phyloP scores from a whole-genome alignment of 169 alveolate genomes.

The Cryptosporidium tyzzeri region DNA sequence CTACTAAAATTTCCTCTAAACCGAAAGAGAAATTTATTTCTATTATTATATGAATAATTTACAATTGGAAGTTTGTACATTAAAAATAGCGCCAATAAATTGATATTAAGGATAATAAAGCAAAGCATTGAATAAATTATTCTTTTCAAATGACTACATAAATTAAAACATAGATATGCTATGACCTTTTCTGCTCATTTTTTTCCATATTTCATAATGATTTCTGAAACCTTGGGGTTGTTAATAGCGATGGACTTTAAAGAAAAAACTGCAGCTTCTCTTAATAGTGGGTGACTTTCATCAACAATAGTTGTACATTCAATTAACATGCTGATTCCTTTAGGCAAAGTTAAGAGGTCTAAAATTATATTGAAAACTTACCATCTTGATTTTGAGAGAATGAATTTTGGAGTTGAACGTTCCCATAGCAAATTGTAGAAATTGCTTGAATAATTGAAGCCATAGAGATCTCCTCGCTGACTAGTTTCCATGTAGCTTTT shows the following conservation, averaged over 20 bases:
- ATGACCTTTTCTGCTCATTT: not conserved
- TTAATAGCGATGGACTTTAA: not conserved
- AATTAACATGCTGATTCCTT: conserved; percentile 8
- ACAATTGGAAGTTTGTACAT: not conserved
- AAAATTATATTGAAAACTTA: not conserved
- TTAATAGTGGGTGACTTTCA: conserved; percentile 56
- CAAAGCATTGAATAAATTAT: not conserved
- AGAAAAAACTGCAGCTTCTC: conserved; percentile 48
- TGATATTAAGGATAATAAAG: not conserved
- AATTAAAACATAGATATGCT: not conserved
- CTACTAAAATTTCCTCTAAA: not conserved
- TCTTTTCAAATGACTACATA: not conserved
- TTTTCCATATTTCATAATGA: not conserved
- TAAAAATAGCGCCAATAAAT: not conserved
- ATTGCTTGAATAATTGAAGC: conserved; percentile 47
- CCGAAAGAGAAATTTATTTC: not conserved
- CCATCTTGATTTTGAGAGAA: not conserved
- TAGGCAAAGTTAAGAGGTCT: not conserved
- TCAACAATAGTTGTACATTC: conserved; percentile 63
- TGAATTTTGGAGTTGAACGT: not conserved
- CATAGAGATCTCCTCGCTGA: conserved; percentile 33
- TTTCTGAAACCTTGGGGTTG: conserved; percentile 1
- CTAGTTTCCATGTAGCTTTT: conserved; percentile 14
- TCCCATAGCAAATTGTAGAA: conserved; percentile 6
- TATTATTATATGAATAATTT: not conserved